A percentile compares a stretch with the other conserved stretches of the same genome.
phyloP scores from a whole-genome alignment of 2,329 filamentous ascomycete genomes.

The Xylaria sp. region DNA sequence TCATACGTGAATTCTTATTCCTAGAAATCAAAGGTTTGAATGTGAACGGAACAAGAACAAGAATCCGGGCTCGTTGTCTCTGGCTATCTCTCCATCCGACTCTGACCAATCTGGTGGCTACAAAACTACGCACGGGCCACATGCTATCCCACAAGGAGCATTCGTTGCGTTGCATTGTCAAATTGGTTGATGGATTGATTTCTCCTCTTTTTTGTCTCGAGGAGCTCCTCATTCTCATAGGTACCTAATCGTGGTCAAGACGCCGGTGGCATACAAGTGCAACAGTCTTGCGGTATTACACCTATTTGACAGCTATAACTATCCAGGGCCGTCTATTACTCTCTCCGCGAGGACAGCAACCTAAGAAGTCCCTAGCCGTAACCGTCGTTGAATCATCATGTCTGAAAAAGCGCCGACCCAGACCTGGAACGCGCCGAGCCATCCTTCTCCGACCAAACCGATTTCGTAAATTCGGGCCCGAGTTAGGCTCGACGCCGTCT shows the following conservation, averaged over 20 bases:
- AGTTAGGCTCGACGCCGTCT: conserved; percentile 28
- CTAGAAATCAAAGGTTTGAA: too few relatives aligned
- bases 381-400: background rate
- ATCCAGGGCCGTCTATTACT: conserved; percentile 2
- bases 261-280: background rate
- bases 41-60: too few relatives aligned
- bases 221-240: background rate
- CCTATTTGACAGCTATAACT: conserved; percentile 2
- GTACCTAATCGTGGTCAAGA: background rate
- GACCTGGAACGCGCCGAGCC: conserved; percentile 24
- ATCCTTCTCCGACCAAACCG: conserved; percentile 24
- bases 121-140: background rate
- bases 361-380: background rate
- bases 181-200: background rate
- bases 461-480: conserved; percentile 12
- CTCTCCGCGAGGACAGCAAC: background rate
- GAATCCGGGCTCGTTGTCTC: background rate
- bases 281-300: conserved; percentile 1
- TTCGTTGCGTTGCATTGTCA: background rate
- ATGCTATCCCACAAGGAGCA: background rate
- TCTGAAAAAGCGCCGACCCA: conserved; percentile 4
- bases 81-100: background rate
- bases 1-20: too few relatives aligned
- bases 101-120: background rate
- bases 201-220: background rate